These are phyloP conservation scores for Aspergillus eucalypticola DNA, from an alignment of 2,329 filamentous ascomycete species.

Conservation along the genomic window DNA sequence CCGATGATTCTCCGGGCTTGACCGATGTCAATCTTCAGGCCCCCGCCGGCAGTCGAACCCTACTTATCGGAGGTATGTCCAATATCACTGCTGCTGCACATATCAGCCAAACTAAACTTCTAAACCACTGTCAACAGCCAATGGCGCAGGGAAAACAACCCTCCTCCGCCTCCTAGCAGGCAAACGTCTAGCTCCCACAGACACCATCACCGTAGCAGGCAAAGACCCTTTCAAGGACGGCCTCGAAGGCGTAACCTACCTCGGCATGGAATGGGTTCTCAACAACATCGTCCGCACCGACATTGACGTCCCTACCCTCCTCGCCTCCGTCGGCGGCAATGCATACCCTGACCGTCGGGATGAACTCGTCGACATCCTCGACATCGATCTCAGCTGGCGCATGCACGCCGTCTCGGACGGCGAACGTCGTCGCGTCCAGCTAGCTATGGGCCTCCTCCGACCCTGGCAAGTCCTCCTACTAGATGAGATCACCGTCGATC, in stretches of 20 bases:
- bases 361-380: constrained; percentile 82
- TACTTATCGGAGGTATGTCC: constrained; percentile 76
- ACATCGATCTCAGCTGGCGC: constrained; percentile 89
- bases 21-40: constrained; percentile 71
- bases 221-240: constrained; percentile 89
- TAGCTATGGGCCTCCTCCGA: constrained; percentile 90
- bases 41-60: constrained; percentile 79
- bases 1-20: constrained; percentile 78
- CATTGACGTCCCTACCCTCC: constrained; percentile 84
- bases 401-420: constrained; percentile 96
- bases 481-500: constrained; percentile 95
- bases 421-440: constrained; percentile 84
- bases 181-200: constrained; percentile 82
- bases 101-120: background rate
- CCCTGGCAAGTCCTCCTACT: constrained; percentile 90
- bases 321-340: constrained; percentile 82
- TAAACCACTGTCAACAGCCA: constrained; percentile 56
- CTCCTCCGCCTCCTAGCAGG: constrained; percentile 91
- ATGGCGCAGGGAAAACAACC: constrained; percentile 96
- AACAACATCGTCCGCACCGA: constrained; percentile 95
- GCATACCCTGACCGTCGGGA: constrained; percentile 79
- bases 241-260: constrained; percentile 92
- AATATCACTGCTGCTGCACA: background rate
- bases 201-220: constrained; percentile 74
- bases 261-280: constrained; percentile 96